phyloP scores from a whole-genome alignment of 2,329 filamentous ascomycete genomes.

The Phaeophleospora eucalypticola region DNA sequence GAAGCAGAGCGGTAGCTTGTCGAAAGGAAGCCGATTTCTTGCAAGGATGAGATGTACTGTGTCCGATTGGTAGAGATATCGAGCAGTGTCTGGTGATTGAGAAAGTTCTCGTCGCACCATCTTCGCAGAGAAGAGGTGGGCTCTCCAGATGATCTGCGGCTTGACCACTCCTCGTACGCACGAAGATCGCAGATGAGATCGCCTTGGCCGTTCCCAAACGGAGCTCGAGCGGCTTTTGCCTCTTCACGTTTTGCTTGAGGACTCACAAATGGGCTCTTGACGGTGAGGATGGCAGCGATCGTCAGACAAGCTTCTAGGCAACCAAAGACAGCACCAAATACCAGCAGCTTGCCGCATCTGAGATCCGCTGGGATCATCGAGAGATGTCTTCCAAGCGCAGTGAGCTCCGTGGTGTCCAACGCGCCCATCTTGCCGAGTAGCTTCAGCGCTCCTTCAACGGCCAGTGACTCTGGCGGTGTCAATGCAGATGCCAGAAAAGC shows the following conservation, averaged over 20 bases:
- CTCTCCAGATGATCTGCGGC: conserved; percentile 55
- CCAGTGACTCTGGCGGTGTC: conserved; percentile 79
- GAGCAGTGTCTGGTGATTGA: conserved; percentile 75
- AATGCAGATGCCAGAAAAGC: conserved; percentile 79
- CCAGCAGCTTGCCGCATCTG: conserved; percentile 88
- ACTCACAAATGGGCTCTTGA: conserved; percentile 79
- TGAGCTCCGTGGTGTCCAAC: conserved; percentile 78
- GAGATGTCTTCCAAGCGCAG: conserved; percentile 86
- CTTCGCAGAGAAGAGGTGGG: conserved; percentile 59
- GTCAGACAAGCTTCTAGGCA: conserved; percentile 85
- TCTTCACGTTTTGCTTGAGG: conserved; percentile 79
- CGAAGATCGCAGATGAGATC: conserved; percentile 83
- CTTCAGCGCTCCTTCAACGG: conserved; percentile 78
- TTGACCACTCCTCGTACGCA: conserved; percentile 78
- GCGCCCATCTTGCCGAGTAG: conserved; percentile 83
- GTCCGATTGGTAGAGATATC: conserved; percentile 83
- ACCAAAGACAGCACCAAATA: conserved; percentile 89
- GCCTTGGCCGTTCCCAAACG: conserved; percentile 72
- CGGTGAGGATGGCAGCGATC: conserved; percentile 88
- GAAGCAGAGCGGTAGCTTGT: conserved; percentile 27
- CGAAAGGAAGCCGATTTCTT: conserved; percentile 74
- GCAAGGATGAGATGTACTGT: conserved; percentile 81
- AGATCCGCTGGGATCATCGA: conserved; percentile 92
- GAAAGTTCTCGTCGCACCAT: conserved; percentile 83
- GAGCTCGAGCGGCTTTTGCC: conserved; percentile 68